phyloP scores from a whole-genome alignment of 2,329 filamentous ascomycete species.

The Helotiales sp. region DNA sequence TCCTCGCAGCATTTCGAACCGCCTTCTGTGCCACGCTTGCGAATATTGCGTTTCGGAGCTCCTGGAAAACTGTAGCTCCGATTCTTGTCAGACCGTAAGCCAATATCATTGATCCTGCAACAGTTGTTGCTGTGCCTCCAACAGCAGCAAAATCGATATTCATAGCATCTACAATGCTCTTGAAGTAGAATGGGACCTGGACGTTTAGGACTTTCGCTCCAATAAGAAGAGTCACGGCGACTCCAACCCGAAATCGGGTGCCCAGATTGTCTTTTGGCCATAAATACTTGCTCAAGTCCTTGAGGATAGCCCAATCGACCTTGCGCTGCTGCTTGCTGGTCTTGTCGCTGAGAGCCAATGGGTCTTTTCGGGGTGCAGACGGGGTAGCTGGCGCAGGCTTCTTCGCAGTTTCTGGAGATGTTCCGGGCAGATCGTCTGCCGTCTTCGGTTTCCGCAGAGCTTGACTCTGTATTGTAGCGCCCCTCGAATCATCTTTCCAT shows the following conservation, averaged over 20 bases:
- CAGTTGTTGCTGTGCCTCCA: constrained; percentile 85
- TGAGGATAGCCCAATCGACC: constrained; percentile 98
- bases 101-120: constrained; percentile 89
- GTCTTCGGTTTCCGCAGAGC: constrained; percentile 22
- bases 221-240: constrained; percentile 81
- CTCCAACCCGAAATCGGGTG: constrained; percentile 79
- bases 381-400: constrained; percentile 21
- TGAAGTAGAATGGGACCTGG: constrained; percentile 98
- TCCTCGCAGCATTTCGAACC: constrained; percentile 84
- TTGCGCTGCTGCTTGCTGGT: constrained; percentile 86
- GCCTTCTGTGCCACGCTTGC: constrained; percentile 96
- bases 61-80: constrained; percentile 86
- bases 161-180: constrained; percentile 96
- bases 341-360: constrained; percentile 64
- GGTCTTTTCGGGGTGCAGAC: constrained; percentile 44
- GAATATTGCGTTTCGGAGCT: constrained; percentile 93
- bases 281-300: constrained; percentile 92
- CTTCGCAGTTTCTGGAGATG: constrained; percentile 26
- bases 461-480: constrained; percentile 21
- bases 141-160: constrained; percentile 87
- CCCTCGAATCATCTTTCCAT: constrained; percentile 24
- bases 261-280: constrained; percentile 90
- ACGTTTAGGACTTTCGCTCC: constrained; percentile 96
- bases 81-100: constrained; percentile 90
- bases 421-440: constrained; percentile 24